Base-by-base conservation (phyloP, 305 asterid species). In the Withania somnifera region DNA sequence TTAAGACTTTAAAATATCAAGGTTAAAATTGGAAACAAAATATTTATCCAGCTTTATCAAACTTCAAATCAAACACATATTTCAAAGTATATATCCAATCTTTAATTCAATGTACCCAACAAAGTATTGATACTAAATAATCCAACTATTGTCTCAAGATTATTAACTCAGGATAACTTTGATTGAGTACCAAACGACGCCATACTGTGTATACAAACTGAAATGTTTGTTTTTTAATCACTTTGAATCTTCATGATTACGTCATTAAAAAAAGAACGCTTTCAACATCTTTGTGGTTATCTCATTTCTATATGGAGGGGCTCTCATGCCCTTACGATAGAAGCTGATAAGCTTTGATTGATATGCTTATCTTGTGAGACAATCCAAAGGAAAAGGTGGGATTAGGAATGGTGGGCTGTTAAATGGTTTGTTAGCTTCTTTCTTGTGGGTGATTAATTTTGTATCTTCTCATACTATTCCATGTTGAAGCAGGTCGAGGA, bases 401-500 rank as follows among this genome's bases (percentile, higher is more conserved):
- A 24, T 24, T 45, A 7, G 20, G 79, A 24, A 47, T 24, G 60
- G 7, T 73, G 79, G 40, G 13, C 15, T 14, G 58, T 47, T 73
- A 47, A 24, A 45, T 45, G 24, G 38, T 40, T 45, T 50, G 13
- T 45, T 24, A 42, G 78, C 78, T 50, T 24, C 60, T 51, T 47
- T 15, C 14, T 42, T 45, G 45, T 73, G 79, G 79, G 58, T 24
- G 79, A 45, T 45, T 73, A 47, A 73, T 38, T 13, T 24, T 73
- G 64, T n/a, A 11, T 60, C 54, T 40, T 73, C 24, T 42, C 28
- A 28, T 77, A 63, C 53, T n/a, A 40, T 73, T 24, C 34, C 79
- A 71, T 71, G 79, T 73, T 45, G 79, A 53, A 85, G 78, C 97
- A 95, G 99, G 99, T 95, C 73, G 99, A 95, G 91, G 99, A 95